phyloP scores from a whole-genome alignment of 148 eudicot genomes.

The Pouteria glomerata region DNA sequence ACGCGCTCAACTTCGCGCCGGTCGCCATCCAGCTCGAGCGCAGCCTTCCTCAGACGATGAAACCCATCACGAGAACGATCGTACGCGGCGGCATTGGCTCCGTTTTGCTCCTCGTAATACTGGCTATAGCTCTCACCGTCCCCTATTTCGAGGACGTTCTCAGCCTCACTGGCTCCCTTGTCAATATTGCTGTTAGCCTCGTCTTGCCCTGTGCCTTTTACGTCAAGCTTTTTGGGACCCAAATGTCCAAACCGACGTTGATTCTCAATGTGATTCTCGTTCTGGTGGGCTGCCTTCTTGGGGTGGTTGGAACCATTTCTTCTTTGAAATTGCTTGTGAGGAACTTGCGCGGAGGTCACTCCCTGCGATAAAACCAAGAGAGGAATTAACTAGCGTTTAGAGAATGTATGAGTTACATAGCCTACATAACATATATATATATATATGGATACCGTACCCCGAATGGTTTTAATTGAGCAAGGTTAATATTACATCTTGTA shows the following conservation, averaged over 20 bases:
- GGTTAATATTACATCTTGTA: no score
- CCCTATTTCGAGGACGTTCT: slow-evolving; percentile 73
- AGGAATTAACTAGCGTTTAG: not conserved
- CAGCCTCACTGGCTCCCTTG: slow-evolving; percentile 73
- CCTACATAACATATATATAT: no score
- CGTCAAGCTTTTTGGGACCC: slow-evolving; percentile 42
- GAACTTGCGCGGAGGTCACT: slow-evolving; percentile 25
- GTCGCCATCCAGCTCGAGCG: slow-evolving; percentile 60
- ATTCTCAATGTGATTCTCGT: slow-evolving; percentile 34
- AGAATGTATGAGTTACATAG: no score
- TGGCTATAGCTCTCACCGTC: slow-evolving; percentile 54
- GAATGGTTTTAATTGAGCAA: no score
- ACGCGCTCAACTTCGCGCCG: slow-evolving; percentile 67
- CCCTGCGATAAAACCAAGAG: not conserved
- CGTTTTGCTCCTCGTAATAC: slow-evolving; percentile 40
- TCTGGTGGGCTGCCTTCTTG: slow-evolving; percentile 34
- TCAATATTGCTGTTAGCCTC: slow-evolving; percentile 51
- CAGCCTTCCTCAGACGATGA: slow-evolving; percentile 39
- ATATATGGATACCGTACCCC: no score
- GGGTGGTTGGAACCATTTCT: slow-evolving; percentile 48
- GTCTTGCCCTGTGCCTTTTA: slow-evolving; percentile 63
- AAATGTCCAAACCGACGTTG: slow-evolving; percentile 32
- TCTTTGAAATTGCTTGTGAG: slow-evolving; percentile 34
- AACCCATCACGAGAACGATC: slow-evolving; percentile 37
- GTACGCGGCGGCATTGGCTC: slow-evolving; percentile 56